These are phyloP conservation scores for Syzygium syzygioides DNA, from an alignment of 441 rosid genomes.

Conservation along the genomic window DNA sequence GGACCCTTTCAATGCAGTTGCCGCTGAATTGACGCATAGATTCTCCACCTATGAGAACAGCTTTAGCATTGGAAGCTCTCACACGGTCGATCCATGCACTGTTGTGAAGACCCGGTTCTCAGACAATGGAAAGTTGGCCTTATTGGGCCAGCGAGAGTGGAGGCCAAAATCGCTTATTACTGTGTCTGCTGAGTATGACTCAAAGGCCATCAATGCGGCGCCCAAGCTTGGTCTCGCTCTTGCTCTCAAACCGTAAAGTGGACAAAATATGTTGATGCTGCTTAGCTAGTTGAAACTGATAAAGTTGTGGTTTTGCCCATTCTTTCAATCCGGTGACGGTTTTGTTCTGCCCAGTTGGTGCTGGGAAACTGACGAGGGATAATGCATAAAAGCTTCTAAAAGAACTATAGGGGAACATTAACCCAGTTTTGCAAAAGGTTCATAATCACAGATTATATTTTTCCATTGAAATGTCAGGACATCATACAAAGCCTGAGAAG, in stretches of 20 bases:
- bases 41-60: slow-evolving; percentile 51
- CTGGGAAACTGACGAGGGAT: slow-evolving; percentile 3
- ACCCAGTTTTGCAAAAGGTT: slow-evolving; percentile 25
- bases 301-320: neutral
- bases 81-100: slow-evolving; percentile 46
- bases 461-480: neutral
- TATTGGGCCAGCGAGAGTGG: slow-evolving; percentile 68
- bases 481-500: neutral
- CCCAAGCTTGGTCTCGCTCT: slow-evolving; percentile 70
- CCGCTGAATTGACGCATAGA: slow-evolving; percentile 64
- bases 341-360: slow-evolving; percentile 3
- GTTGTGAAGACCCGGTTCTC: slow-evolving; percentile 51
- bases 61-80: slow-evolving; percentile 58
- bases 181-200: slow-evolving; percentile 63
- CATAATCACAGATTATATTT: neutral
- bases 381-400: slow-evolving; percentile 7
- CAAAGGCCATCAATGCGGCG: slow-evolving; percentile 41
- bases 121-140: slow-evolving; percentile 52
- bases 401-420: slow-evolving; percentile 6
- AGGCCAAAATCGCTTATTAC: slow-evolving; percentile 67
- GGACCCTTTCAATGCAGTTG: slow-evolving; percentile 47
- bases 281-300: slow-evolving; percentile 1
- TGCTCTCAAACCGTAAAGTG: slow-evolving; percentile 63
- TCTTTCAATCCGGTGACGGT: slow-evolving; percentile 9
- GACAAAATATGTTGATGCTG: neutral